These are phyloP conservation scores for Hammondia hammondi DNA, from an alignment of 169 alveolate genomes.

Conservation along the genomic window DNA sequence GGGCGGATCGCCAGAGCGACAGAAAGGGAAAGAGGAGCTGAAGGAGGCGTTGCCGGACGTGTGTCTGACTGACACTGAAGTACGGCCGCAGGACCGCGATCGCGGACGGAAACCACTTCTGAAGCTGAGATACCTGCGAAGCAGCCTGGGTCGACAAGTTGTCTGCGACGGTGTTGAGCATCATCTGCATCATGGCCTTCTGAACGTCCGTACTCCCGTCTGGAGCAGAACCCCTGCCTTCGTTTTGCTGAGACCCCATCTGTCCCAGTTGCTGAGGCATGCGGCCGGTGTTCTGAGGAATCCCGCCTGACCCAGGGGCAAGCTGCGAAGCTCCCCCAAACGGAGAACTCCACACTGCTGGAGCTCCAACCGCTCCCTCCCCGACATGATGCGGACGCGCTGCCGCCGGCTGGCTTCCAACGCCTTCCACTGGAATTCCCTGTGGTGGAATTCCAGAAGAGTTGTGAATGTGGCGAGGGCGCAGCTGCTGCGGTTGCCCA, in stretches of 20 bases:
- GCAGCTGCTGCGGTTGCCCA: background rate
- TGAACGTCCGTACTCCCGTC: background rate
- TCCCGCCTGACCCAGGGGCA: background rate
- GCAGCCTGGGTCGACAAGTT: conserved; percentile 27
- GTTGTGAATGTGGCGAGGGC: background rate
- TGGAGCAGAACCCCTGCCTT: background rate
- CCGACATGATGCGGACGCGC: background rate
- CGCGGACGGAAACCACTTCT: conserved; percentile 40
- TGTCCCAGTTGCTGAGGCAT: background rate
- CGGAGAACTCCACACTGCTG: conserved; percentile 23
- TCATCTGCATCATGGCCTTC: background rate
- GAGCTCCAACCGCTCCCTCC: background rate
- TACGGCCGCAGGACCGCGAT: conserved; percentile 44
- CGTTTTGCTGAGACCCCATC: background rate
- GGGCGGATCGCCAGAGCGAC: background rate
- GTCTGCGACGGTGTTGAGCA: background rate
- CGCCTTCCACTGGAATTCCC: background rate
- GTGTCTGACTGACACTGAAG: conserved; percentile 49
- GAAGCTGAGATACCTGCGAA: conserved; percentile 17
- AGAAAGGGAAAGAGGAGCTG: conserved; percentile 46
- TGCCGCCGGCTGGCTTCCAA: background rate
- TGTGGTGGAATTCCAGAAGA: background rate
- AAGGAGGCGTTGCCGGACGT: conserved; percentile 38
- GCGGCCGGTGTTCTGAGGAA: background rate
- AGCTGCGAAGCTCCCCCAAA: background rate